These are phyloP conservation scores for Chalciporus sphaerocephalus DNA, from an alignment of 768 basidiomycete species.

Conservation along the genomic window DNA sequence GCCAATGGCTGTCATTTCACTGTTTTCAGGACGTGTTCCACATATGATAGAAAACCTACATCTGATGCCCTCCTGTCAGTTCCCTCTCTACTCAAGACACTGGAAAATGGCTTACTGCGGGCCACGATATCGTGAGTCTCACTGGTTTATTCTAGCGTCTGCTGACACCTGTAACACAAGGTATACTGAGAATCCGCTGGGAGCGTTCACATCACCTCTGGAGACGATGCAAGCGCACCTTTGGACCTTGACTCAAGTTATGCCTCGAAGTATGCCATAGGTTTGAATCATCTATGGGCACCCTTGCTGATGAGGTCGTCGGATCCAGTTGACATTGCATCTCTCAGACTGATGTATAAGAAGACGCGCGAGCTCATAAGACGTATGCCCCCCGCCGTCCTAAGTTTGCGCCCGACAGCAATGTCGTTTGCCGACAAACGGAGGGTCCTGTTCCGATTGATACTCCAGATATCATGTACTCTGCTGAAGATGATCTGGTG, in stretches of 20 bases:
- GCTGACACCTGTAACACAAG: no score
- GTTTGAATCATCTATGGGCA: no score
- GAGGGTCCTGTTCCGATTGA: slow-evolving; percentile 20
- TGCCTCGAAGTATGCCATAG: no score
- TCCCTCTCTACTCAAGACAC: no score
- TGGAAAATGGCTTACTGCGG: no score
- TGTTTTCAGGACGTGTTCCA: no score
- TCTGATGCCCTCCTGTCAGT: no score
- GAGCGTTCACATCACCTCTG: slow-evolving; percentile 43
- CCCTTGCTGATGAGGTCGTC: no score
- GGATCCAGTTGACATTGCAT: slow-evolving; percentile 42
- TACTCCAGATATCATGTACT: slow-evolving; percentile 33
- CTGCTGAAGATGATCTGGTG: slow-evolving; percentile 32
- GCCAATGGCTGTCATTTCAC: slow-evolving; percentile 45
- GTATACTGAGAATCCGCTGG: slow-evolving; percentile 45
- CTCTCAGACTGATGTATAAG: slow-evolving; percentile 56
- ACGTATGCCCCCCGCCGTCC: slow-evolving; percentile 41
- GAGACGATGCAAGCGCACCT: slow-evolving; percentile 37
- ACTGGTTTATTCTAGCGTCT: no score
- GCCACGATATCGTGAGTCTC: no score
- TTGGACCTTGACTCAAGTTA: slow-evolving; percentile 44
- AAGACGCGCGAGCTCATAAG: slow-evolving; percentile 48
- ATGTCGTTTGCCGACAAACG: slow-evolving; percentile 22
- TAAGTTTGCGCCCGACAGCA: slow-evolving; percentile 26
- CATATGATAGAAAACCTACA: no score